A percentile compares a stretch with the other conserved stretches of the same genome.
Evolutionary conservation across 2,329 filamentous ascomycete genomes (phyloP).

Genomic region (Ilyonectria destructans): DNA sequence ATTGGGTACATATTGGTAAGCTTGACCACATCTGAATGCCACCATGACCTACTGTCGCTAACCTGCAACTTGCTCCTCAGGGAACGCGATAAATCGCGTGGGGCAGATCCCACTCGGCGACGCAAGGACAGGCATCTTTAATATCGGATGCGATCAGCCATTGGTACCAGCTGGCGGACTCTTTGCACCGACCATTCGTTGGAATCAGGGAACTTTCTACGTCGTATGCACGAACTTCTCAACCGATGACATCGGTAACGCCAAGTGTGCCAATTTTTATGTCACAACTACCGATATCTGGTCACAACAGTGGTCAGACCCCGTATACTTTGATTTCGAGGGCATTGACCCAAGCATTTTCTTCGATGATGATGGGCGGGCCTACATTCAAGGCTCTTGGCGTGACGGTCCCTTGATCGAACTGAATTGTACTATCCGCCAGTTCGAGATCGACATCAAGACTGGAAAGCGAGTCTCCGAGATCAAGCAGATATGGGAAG

Average conservation of each 20-base stretch:
- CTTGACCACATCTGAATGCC: neutral
- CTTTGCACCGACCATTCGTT: slow-evolving; percentile 29
- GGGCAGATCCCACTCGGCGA: slow-evolving; percentile 11
- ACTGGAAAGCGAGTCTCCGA: slow-evolving; percentile 53
- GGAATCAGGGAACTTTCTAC: slow-evolving; percentile 20
- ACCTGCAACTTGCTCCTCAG: neutral
- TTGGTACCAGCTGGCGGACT: slow-evolving; percentile 18
- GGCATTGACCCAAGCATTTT: slow-evolving; percentile 49
- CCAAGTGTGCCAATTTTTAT: slow-evolving; percentile 15
- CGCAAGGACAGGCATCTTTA: neutral
- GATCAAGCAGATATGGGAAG: slow-evolving; percentile 30
- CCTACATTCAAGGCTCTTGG: slow-evolving; percentile 53
- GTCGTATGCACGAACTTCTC: slow-evolving; percentile 27
- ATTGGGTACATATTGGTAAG: slow-evolving; percentile 29
- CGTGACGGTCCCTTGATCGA: slow-evolving; percentile 43
- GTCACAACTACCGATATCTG: slow-evolving; percentile 23
- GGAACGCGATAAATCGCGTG: slow-evolving; percentile 17
- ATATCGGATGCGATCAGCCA: too few relatives aligned
- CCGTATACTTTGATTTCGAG: slow-evolving; percentile 19
- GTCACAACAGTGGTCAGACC: slow-evolving; percentile 24
- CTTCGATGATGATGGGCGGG: slow-evolving; percentile 28
- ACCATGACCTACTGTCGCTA: too few relatives aligned
- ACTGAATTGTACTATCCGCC: slow-evolving; percentile 31
- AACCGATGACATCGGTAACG: neutral
- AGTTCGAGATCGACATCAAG: slow-evolving; percentile 51